phyloP scores from a whole-genome alignment of 2,329 filamentous ascomycete species.

The Mycosphaerelloides madeirae region DNA sequence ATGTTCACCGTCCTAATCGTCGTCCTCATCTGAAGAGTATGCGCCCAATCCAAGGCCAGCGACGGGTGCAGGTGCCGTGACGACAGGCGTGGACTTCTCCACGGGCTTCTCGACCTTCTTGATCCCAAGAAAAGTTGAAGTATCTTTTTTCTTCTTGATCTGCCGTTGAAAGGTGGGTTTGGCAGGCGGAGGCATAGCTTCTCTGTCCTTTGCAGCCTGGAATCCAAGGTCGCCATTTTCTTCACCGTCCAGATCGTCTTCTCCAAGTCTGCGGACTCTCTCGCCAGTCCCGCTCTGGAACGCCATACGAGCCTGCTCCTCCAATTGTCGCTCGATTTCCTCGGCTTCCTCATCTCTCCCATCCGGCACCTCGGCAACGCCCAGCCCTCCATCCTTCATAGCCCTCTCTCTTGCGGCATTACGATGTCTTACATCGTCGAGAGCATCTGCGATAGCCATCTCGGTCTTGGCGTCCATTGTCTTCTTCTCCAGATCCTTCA shows the following conservation, averaged over 20 bases:
- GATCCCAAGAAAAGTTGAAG: slow-evolving; percentile 69
- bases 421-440: slow-evolving; percentile 88
- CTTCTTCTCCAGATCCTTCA: slow-evolving; percentile 93
- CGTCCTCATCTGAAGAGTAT: slow-evolving; percentile 7
- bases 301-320: slow-evolving; percentile 71
- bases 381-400: slow-evolving; percentile 53
- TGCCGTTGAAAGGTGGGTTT: slow-evolving; percentile 68
- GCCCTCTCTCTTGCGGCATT: slow-evolving; percentile 83
- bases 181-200: slow-evolving; percentile 43
- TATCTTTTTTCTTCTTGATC: slow-evolving; percentile 83
- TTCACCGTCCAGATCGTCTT: slow-evolving; percentile 37
- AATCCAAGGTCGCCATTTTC: slow-evolving; percentile 25
- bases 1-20: not conserved
- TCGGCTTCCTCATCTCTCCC: slow-evolving; percentile 54
- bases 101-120: slow-evolving; percentile 56
- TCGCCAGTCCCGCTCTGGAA: slow-evolving; percentile 63
- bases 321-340: slow-evolving; percentile 73
- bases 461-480: slow-evolving; percentile 87
- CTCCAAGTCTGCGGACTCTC: slow-evolving; percentile 50
- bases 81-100: not conserved
- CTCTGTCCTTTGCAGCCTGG: slow-evolving; percentile 29
- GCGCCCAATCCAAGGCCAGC: slow-evolving; percentile 6
- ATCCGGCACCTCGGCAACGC: slow-evolving; percentile 53
- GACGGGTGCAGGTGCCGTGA: not conserved
- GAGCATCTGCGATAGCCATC: slow-evolving; percentile 92